Conservation (phyloP, 2,329 filamentous ascomycete species). For the Thielaviopsis musarum region DNA sequence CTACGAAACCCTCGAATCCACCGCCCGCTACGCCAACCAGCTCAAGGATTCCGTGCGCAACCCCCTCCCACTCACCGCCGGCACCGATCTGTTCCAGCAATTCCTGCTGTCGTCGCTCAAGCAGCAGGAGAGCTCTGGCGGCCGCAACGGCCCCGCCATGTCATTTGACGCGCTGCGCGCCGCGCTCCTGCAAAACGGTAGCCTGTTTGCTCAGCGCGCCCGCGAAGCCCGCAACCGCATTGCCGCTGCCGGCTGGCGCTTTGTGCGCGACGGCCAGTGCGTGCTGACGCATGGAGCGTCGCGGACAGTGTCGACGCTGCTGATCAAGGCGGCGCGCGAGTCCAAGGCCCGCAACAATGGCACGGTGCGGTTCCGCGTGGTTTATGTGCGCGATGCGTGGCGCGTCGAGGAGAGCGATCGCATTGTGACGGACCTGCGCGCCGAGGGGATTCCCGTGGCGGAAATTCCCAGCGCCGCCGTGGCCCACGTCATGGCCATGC, state of each 20-base stretch:
- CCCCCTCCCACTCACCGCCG: slow-evolving; percentile 79
- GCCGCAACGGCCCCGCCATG: slow-evolving; percentile 15
- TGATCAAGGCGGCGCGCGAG: slow-evolving; percentile 42
- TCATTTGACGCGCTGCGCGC: slow-evolving; percentile 67
- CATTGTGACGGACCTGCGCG: slow-evolving; percentile 54
- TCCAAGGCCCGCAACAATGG: slow-evolving; percentile 33
- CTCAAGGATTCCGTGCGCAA: slow-evolving; percentile 71
- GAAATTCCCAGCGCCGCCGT: slow-evolving; percentile 42
- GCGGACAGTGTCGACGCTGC: slow-evolving; percentile 61
- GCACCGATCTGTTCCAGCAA: slow-evolving; percentile 88
- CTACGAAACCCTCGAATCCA: slow-evolving; percentile 79
- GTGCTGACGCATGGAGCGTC: slow-evolving; percentile 87
- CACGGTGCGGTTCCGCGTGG: slow-evolving; percentile 58
- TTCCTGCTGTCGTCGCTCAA: slow-evolving; percentile 67
- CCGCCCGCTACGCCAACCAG: slow-evolving; percentile 58
- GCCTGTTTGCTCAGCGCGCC: slow-evolving; percentile 72
- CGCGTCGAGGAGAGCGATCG: slow-evolving; percentile 45
- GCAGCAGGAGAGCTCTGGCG: slow-evolving; percentile 25
- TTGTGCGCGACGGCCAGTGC: slow-evolving; percentile 60
- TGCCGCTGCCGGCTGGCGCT: slow-evolving; percentile 58
- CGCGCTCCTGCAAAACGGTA: slow-evolving; percentile 72
- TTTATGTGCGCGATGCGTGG: slow-evolving; percentile 53
- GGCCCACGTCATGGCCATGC: slow-evolving; percentile 51
- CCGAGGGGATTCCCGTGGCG: slow-evolving; percentile 64
- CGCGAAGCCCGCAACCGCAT: slow-evolving; percentile 75